These are phyloP conservation scores for Fraxinus sp. DNA, from an alignment of 305 asterid genomes.

Conservation along the genomic window DNA sequence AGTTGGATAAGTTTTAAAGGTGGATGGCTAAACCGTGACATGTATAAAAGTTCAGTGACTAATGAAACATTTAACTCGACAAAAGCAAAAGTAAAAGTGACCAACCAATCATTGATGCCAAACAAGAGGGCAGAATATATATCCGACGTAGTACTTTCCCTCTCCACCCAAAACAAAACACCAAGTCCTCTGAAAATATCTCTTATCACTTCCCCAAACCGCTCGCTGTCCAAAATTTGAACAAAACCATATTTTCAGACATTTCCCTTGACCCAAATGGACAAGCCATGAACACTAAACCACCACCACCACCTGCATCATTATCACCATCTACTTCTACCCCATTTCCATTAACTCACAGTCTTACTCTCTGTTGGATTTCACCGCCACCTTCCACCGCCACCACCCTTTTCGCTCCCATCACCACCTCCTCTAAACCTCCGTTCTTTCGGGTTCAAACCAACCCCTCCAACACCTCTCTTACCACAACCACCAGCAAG, in stretches of 20 bases:
- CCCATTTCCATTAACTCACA: constrained; percentile 25
- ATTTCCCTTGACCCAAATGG: constrained; percentile 38
- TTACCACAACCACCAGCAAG: constrained; percentile 21
- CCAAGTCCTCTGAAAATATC: constrained; percentile 18
- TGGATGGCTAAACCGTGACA: too few species aligned
- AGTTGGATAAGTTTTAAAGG: too few species aligned
- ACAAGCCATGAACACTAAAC: constrained; percentile 49
- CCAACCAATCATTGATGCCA: constrained; percentile 1
- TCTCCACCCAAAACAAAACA: constrained; percentile 52
- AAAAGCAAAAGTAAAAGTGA: background rate
- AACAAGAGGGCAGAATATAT: constrained; percentile 29
- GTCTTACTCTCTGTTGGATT: constrained; percentile 43
- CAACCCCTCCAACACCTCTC: constrained; percentile 30
- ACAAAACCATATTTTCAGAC: constrained; percentile 13
- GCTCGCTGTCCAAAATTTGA: background rate
- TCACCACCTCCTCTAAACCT: constrained; percentile 31
- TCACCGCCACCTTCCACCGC: constrained; percentile 37
- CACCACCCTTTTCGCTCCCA: constrained; percentile 27
- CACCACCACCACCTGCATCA: constrained; percentile 17
- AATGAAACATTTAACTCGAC: too few species aligned
- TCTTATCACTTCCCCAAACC: constrained; percentile 35
- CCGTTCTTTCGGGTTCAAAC: constrained; percentile 38
- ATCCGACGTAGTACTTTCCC: constrained; percentile 43
- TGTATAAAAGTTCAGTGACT: too few species aligned
- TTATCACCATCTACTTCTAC: constrained; percentile 14